Evolutionary conservation across 129 eudicot species (phyloP).

Genomic region (Chrysanthemum makinoi): DNA sequence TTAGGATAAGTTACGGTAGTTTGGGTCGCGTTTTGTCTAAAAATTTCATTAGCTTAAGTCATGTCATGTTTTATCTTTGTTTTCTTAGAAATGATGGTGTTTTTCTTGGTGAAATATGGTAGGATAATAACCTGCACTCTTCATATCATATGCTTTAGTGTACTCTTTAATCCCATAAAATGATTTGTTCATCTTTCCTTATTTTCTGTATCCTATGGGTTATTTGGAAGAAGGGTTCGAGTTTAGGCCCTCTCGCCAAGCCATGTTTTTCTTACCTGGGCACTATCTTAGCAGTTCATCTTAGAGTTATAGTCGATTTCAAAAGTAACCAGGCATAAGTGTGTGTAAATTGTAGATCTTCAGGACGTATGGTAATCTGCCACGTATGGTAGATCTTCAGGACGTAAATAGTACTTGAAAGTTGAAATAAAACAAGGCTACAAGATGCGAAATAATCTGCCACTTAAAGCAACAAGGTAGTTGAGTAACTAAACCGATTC

Average conservation of each 20-base stretch:
- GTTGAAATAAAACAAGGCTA: no score
- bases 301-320: not conserved
- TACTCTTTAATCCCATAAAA: not conserved
- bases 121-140: conserved; percentile 15
- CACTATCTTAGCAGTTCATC: conserved; percentile 9
- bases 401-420: no score
- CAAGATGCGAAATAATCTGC: no score
- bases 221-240: no score
- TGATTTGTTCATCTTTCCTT: not conserved
- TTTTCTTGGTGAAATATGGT: not conserved
- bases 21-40: not conserved
- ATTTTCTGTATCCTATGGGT: not conserved
- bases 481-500: no score
- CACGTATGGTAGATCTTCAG: no score
- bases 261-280: no score
- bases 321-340: no score
- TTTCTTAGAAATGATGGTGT: conserved; percentile 13
- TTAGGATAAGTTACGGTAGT: not conserved
- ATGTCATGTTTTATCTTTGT: conserved; percentile 4
- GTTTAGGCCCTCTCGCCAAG: no score
- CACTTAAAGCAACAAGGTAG: no score
- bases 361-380: no score
- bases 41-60: not conserved
- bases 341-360: no score
- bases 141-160: conserved; percentile 5